Base-by-base conservation (phyloP, 768 basidiomycete genomes). In the Tubosaeta sp. region DNA sequence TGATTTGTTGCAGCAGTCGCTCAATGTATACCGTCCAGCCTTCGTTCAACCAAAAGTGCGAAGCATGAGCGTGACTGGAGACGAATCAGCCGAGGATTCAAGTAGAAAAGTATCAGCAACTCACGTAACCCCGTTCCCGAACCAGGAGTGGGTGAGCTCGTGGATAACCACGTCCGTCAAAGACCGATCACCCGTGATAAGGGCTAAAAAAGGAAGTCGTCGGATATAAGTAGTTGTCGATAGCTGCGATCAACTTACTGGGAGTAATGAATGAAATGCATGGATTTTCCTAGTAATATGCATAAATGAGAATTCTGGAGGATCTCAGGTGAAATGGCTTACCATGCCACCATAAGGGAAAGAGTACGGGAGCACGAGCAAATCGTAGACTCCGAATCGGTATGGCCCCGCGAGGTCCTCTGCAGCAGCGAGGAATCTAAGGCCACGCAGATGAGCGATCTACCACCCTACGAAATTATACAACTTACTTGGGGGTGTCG, bases 1-100 rank as follows among this genome's bases (percentile, higher is more conserved):
- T 72, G 40, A 76, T 70, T 55, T 84, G 76, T 43, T 82, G 82
- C 40, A 95, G 72, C 8, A 95, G 72, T 19, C 93, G 83, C 65
- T 97, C 95, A 27, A 90, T 84, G 63, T 94, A 97, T 0, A 89
- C 92, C 32, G 95, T 97, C 87, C 90, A 95, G 24, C 93, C 88
- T 72, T 94, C 89, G 62, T 93, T 94, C 39, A 93, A 78, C 88
- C 90, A 92, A 69, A 90, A 92, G 68, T 90, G 87, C 1, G 81
- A 79, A 0, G 87, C 82, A 55, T 90, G 70, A 0, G 85, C 84
- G 49, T 87, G 84, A 0, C 84, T 80, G 52, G 8, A 29, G 4
- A 29, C 4, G 3, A 12, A n/a, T 60, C 29, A 48, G 32, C 18
- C 24, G 4, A 34, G 3, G 32, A 16, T 9, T n/a, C 12, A 18